phyloP scores from a whole-genome alignment of 108 stramenopile genomes.

The Cyclotella baltica region DNA sequence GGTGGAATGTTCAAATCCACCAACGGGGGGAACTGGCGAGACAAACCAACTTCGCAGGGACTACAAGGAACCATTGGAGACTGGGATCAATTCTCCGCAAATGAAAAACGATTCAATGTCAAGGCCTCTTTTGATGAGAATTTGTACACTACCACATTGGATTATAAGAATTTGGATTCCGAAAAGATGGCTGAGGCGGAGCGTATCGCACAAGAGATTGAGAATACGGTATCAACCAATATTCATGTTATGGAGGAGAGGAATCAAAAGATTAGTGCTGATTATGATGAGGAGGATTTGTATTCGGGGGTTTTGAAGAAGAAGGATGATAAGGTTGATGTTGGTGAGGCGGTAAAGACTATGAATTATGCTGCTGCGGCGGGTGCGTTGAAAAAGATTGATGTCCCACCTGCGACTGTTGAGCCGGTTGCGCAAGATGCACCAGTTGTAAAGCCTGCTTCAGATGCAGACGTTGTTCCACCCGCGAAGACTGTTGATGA shows the following conservation, averaged over 20 bases:
- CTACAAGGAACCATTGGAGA: slow-evolving; percentile 69
- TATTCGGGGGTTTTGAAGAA: slow-evolving; percentile 87
- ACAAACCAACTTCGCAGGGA: slow-evolving; percentile 13
- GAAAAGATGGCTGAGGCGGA: slow-evolving; percentile 77
- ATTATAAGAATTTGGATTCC: slow-evolving; percentile 72
- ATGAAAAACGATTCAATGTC: slow-evolving; percentile 89
- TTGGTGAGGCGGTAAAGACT: background rate
- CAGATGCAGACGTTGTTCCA: slow-evolving; percentile 16
- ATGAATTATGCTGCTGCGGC: slow-evolving; percentile 62
- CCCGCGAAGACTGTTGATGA: slow-evolving; percentile 2
- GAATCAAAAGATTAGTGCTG: slow-evolving; percentile 73
- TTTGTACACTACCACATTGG: slow-evolving; percentile 94
- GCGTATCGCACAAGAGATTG: slow-evolving; percentile 91
- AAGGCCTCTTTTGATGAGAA: slow-evolving; percentile 93
- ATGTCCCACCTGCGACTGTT: slow-evolving; percentile 11
- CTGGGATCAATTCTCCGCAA: slow-evolving; percentile 94
- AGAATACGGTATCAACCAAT: slow-evolving; percentile 77
- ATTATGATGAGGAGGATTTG: slow-evolving; percentile 90
- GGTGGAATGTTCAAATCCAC: slow-evolving; percentile 31
- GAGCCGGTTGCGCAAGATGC: slow-evolving; percentile 1
- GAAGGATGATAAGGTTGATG: slow-evolving; percentile 25
- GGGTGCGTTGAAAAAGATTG: slow-evolving; percentile 42
- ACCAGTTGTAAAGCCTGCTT: background rate
- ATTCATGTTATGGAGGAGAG: slow-evolving; percentile 95
- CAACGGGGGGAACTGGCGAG: background rate